Evolutionary conservation across 148 eudicot genomes (phyloP).

Genomic region (Gaultheria prostrata): DNA sequence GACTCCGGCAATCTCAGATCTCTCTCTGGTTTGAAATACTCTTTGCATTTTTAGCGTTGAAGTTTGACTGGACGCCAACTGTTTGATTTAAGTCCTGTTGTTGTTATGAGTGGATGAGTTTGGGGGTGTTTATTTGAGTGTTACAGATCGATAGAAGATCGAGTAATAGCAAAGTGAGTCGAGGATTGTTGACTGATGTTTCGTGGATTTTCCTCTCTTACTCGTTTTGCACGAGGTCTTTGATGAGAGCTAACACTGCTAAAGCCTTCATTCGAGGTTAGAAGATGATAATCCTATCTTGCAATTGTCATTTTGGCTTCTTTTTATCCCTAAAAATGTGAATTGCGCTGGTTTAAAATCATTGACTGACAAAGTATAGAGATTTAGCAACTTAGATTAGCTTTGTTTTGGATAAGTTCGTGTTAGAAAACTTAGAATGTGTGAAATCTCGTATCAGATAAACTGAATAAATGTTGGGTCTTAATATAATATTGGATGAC

Average conservation of each 20-base stretch:
- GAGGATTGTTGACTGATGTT: slow-evolving; percentile 57
- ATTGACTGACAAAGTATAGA: neutral
- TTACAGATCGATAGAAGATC: slow-evolving; percentile 52
- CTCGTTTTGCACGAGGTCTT: slow-evolving; percentile 61
- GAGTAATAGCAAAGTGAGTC: slow-evolving; percentile 56
- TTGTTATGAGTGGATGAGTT: neutral
- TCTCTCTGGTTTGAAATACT: slow-evolving; percentile 56
- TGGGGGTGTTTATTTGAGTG: neutral
- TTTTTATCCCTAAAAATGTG: neutral
- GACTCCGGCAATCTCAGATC: slow-evolving; percentile 64
- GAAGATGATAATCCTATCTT: neutral
- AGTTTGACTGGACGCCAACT: neutral
- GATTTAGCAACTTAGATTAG: neutral
- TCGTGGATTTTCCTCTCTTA: slow-evolving; percentile 77
- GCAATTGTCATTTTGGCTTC: slow-evolving; percentile 6
- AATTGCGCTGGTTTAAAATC: neutral
- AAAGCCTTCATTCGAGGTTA: slow-evolving; percentile 83
- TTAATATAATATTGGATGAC: no score
- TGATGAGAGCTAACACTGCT: slow-evolving; percentile 69
- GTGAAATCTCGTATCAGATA: no score
- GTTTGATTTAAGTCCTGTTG: neutral
- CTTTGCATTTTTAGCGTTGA: neutral
- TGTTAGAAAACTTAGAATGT: no score
- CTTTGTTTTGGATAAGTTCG: neutral
- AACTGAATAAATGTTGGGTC: no score